Base-by-base conservation (phyloP, 208 protist genomes). In the Crithidia acanthocephali region DNA sequence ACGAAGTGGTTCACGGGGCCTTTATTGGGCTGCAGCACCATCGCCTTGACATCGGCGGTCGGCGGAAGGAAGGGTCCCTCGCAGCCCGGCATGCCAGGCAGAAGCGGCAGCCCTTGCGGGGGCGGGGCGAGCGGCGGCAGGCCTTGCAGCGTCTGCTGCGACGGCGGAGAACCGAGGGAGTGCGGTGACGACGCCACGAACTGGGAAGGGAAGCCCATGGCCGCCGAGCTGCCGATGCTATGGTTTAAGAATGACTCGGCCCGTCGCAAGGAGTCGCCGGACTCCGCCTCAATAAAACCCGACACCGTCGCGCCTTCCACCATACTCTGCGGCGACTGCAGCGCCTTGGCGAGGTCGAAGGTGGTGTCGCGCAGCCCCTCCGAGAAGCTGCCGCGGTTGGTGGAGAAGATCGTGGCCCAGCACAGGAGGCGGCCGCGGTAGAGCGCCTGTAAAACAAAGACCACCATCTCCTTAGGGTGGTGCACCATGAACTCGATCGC, bases 71-170 rank as follows among this genome's bases (percentile, higher is more conserved):
- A 83, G 1, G 82, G 82, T 2, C 82, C 82, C 50, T 84, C 77
- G 53, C 76, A 80, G 30, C 82, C 79, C 0, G 82, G 82, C 82
- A 87, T 87, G 51, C 82, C 82, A 9, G 82, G 82, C 40, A 87
- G 72, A 45, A 81, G 44, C 27, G 78, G 77, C 8, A 81, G 67
- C 1, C 68, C 70, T 4, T 65, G 32, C 23, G 74, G 78, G n/a
- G 72, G 74, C 18, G 73, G 42, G 27, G 67, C 28, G 25, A 87
- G 76, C 22, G 65, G 65, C 4, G 82, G 82, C 9, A 85, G 75
- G 10, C 81, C 81, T 0, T 72, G 76, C 30, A 83, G 68, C 27
- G 56, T 72, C 58, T 69, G 65, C 28, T 53, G 65, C 33, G 48
- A 16, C 47, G 20, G 40, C 60, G 47, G 47, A 28, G 37, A 13